These are phyloP conservation scores for Metschnikowia santaceciliae DNA, from an alignment of 805 yeast genomes.

Conservation along the genomic window DNA sequence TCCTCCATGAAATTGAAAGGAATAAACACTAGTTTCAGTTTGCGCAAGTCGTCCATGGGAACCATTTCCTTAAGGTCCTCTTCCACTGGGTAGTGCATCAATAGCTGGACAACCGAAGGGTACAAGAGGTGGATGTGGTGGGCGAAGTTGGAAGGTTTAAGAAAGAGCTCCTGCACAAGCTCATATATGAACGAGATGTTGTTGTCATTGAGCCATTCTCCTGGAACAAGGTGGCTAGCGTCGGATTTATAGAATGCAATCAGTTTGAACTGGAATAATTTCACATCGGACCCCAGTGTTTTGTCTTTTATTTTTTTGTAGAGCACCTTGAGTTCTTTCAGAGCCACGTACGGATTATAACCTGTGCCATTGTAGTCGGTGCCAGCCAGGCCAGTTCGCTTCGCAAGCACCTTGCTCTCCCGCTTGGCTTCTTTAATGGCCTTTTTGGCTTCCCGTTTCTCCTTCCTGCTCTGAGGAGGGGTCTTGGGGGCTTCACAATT, in stretches of 20 bases:
- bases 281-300: slow-evolving; percentile 17
- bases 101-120: slow-evolving; percentile 64
- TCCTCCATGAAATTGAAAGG: slow-evolving; percentile 63
- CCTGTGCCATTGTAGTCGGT: background rate
- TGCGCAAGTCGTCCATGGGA: slow-evolving; percentile 30
- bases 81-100: slow-evolving; percentile 45
- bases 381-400: background rate
- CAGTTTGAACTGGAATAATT: slow-evolving; percentile 50
- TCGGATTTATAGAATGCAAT: slow-evolving; percentile 59
- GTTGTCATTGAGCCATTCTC: slow-evolving; percentile 74
- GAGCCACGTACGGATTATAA: slow-evolving; percentile 8
- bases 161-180: slow-evolving; percentile 26
- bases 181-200: slow-evolving; percentile 63
- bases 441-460: slow-evolving; percentile 6
- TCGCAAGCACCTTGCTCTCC: background rate
- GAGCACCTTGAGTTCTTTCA: slow-evolving; percentile 7
- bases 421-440: background rate
- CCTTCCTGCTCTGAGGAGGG: slow-evolving; percentile 9
- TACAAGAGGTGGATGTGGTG: slow-evolving; percentile 31
- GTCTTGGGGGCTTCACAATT: background rate
- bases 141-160: slow-evolving; percentile 16
- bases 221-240: slow-evolving; percentile 51
- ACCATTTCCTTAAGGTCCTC: slow-evolving; percentile 35
- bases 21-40: slow-evolving; percentile 50
- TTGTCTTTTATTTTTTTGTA: slow-evolving; percentile 8